Evolutionary conservation across 2,329 filamentous ascomycete genomes (phyloP), one percentile per base, ranked within the genome.

Genomic region (Laburnicola sp.): DNA sequence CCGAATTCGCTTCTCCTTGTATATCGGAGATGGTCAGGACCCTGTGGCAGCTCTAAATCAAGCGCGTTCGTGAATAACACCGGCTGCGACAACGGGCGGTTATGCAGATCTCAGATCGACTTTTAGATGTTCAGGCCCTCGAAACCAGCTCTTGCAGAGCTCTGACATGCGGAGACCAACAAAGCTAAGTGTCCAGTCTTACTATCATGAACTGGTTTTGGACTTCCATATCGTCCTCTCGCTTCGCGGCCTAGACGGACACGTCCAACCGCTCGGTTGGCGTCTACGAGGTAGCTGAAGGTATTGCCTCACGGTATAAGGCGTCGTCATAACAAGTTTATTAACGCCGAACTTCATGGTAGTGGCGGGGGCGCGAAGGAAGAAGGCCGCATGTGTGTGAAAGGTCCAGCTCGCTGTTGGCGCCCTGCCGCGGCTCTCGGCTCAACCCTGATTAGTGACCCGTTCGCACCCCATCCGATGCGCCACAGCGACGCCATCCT

Each of bases 401-500:
- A 11, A 46, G 21, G 32, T 22, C 57, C 53, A 56, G 52, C 52
- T 55, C 48, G 50, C 51, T 45, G 45, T 31, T 30, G 22, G 31
- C 43, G 25, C 38, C 38, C 26, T 48, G 32, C 32, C 41, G 53
- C 54, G 54, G 57, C 61, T 61, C 53, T 58, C 60, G 64, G 63
- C 27, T 31, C 38, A 55, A 47, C 51, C 55, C 48, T 56, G 57
- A 47, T 55, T 43, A 43, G 44, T 26, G 42, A 46, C 32, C 54
- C 50, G 57, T 59, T 60, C 53, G 39, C 25, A 34, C 37, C 51
- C 40, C 48, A 39, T 45, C 40, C 50, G 27, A 45, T 44, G 54
- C 63, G 65, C 66, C 65, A 69, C 64, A 60, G 46, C 47, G 50
- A 66, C 68, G 67, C 68, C 69, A 68, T 57, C 58, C 51, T 62